Conservation (phyloP, 768 basidiomycete species). For the Kwoniella mangroviensis region DNA sequence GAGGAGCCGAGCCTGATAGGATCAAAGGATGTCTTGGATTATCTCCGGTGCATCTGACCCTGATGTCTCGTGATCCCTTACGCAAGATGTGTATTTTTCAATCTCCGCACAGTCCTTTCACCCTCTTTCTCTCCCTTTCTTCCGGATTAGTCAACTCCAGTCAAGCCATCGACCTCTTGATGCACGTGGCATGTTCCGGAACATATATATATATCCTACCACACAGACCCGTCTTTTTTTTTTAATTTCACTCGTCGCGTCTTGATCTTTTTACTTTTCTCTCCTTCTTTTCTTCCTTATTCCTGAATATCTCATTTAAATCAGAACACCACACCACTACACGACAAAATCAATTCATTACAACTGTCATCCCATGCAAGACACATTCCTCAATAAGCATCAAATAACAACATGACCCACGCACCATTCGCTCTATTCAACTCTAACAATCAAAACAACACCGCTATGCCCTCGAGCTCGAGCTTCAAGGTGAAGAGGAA, state of each 20-base stretch:
- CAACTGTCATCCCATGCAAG: background rate
- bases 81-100: background rate
- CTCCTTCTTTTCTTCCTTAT: slow-evolving; percentile 1
- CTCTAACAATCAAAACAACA: slow-evolving; percentile 7
- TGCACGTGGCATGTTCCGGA: slow-evolving; percentile 9
- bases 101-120: background rate
- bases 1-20: background rate
- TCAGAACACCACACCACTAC: background rate
- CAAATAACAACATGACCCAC: slow-evolving; percentile 19
- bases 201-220: slow-evolving; percentile 16
- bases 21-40: background rate
- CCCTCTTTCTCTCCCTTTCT: background rate
- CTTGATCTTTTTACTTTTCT: slow-evolving; percentile 9
- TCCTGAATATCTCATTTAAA: slow-evolving; percentile 23
- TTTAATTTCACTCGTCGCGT: slow-evolving; percentile 14
- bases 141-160: slow-evolving; percentile 14
- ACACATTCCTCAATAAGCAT: background rate
- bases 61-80: background rate
- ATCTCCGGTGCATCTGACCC: background rate
- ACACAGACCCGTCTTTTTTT: slow-evolving; percentile 12
- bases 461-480: slow-evolving; percentile 32
- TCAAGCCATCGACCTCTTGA: slow-evolving; percentile 8
- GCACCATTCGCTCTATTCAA: slow-evolving; percentile 28
- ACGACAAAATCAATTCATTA: background rate
- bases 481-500: slow-evolving; percentile 46